Conservation (phyloP, 2,329 filamentous ascomycete genomes). For the Neonectria punicea region DNA sequence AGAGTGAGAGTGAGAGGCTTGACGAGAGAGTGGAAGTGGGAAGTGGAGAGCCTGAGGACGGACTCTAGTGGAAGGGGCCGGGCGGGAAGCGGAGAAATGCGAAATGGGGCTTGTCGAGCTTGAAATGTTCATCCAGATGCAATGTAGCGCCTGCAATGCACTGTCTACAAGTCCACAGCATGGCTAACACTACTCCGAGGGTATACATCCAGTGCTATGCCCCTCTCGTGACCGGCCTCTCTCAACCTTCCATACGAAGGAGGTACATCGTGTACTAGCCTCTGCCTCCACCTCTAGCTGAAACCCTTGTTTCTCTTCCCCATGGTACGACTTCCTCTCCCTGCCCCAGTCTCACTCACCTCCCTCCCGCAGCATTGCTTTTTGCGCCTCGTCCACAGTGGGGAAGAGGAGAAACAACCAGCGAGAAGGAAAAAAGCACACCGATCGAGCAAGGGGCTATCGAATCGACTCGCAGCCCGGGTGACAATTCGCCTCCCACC, state of each 20-base stretch:
- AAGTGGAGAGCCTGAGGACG: background rate
- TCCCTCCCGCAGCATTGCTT: conserved; percentile 6
- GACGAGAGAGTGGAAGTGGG: background rate
- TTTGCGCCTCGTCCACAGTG: conserved; percentile 3
- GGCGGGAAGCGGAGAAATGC: background rate
- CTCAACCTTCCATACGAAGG: too few relatives aligned
- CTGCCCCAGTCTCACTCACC: background rate
- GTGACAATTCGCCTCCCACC: too few relatives aligned
- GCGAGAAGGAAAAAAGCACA: background rate
- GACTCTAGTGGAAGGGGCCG: background rate
- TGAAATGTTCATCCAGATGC: too few relatives aligned
- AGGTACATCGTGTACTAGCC: background rate
- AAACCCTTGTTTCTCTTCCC: background rate
- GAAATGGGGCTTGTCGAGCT: background rate
- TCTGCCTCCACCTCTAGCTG: background rate
- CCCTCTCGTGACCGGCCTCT: background rate
- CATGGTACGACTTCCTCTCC: background rate
- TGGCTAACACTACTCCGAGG: background rate
- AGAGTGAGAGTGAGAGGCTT: background rate
- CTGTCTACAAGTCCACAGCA: background rate
- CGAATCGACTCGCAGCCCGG: background rate
- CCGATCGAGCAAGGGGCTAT: background rate
- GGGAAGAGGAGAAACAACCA: background rate
- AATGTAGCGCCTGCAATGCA: background rate
- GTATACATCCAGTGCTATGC: background rate